Base-by-base conservation (phyloP, 2,329 filamentous ascomycete genomes). In the Calonectria hongkongensis region DNA sequence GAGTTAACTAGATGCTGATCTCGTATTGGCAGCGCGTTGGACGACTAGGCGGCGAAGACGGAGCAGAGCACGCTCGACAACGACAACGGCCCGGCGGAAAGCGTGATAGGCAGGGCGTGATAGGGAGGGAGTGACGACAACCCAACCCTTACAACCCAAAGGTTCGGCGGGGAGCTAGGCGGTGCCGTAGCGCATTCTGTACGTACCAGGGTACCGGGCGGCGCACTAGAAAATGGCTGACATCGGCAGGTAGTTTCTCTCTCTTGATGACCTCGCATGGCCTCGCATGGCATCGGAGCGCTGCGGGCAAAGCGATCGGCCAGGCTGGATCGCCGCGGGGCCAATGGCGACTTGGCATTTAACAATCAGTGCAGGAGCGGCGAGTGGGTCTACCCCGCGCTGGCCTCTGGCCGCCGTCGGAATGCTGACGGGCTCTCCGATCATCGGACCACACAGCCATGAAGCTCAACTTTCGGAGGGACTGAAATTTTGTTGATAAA, bases 391-490 rank as follows among this genome's bases (percentile, higher is more conserved):
- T 81, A 80, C 78, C 78, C 79, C 79, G 78, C 78, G 79, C 79
- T 79, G 76, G 75, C 75, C 75, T 76, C 73, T 79, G 51, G 67
- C 16, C 72, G 75, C 72, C 67, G 76, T 76, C 72, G 78, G 77
- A 79, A 78, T 77, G 78, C 76, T 78, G 76, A 73, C 64, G 72
- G 73, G 68, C 66, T 66, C 80, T 81, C 80, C 80, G 80, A 81
- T 81, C 58, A 81, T 81, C 80, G 80, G 80, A 81, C 71, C 72
- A 60, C 64, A 72, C 73, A 74, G 65, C 73, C 51, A 79, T 78
- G 75, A 79, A 81, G 79, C 74, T 80, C 58, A 70, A 77, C 45
- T 78, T 74, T 60, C 33, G 73, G 72, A 73, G 73, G 71, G 68
- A 72, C 54, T 73, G 71, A 74, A 79, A 69, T 76, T 77, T 79